Percentiles rank a stretch among this genome's conserved stretches.
Conservation (phyloP, 2,329 filamentous ascomycete species). For the Cadophora gregata region DNA sequence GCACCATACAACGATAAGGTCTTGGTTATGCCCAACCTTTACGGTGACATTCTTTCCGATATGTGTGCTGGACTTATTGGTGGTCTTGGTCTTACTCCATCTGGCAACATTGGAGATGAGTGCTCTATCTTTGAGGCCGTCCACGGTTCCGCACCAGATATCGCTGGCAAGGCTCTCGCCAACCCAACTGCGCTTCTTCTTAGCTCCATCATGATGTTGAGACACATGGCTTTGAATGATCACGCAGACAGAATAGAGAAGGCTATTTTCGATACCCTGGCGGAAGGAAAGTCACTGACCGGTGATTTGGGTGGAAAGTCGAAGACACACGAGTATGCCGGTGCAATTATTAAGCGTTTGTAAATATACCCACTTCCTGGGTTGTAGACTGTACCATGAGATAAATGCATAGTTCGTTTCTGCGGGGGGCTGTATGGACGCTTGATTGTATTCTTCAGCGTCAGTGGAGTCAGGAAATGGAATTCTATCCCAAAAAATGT, state of each 20-base stretch:
- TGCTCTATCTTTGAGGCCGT: slow-evolving; percentile 99
- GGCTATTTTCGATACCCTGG: slow-evolving; percentile 92
- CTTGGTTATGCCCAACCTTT: slow-evolving; percentile 96
- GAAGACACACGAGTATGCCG: slow-evolving; percentile 93
- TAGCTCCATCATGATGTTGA: slow-evolving; percentile 98
- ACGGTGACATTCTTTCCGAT: slow-evolving; percentile 99
- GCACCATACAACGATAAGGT: slow-evolving; percentile 99
- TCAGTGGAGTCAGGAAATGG: slow-evolving; percentile 10
- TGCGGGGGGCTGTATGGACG: slow-evolving; percentile 11
- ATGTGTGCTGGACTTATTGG: slow-evolving; percentile 99
- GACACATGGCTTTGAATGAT: slow-evolving; percentile 91
- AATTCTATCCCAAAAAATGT: not conserved
- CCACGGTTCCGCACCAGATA: slow-evolving; percentile 95
- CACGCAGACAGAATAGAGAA: slow-evolving; percentile 89
- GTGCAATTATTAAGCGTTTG: slow-evolving; percentile 75
- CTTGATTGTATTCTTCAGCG: not conserved
- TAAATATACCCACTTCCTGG: slow-evolving; percentile 43
- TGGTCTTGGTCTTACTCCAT: slow-evolving; percentile 94
- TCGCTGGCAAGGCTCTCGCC: slow-evolving; percentile 92
- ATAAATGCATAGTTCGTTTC: slow-evolving; percentile 34
- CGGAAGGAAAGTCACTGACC: slow-evolving; percentile 95
- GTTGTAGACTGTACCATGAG: slow-evolving; percentile 44
- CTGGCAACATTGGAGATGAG: slow-evolving; percentile 98
- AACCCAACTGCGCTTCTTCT: slow-evolving; percentile 97
- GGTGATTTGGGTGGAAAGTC: slow-evolving; percentile 96